Percentiles rank a stretch among this genome's conserved stretches.
phyloP scores from a whole-genome alignment of 495 filamentous ascomycete species.

The Aspergillus asperescens region DNA sequence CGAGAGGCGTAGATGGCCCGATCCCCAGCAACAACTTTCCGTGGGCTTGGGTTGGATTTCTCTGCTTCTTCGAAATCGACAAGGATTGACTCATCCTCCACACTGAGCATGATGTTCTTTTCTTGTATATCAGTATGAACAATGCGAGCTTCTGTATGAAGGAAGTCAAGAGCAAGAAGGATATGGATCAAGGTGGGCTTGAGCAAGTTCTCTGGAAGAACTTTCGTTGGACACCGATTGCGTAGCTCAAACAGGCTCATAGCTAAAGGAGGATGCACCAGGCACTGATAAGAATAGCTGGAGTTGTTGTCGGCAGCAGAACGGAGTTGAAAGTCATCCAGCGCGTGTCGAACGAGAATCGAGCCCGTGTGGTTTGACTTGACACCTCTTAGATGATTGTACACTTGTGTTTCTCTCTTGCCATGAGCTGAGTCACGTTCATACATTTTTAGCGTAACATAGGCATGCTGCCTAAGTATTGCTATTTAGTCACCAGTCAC shows the following conservation, averaged over 20 bases:
- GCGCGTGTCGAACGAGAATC: constrained; percentile 11
- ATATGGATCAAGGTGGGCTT: constrained; percentile 4
- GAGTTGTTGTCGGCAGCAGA: constrained; percentile 9
- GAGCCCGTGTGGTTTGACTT: constrained; percentile 15
- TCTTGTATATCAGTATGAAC: constrained; percentile 24
- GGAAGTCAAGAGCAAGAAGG: constrained; percentile 15
- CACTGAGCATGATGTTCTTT: constrained; percentile 24
- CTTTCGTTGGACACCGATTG: background rate
- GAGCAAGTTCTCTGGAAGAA: background rate
- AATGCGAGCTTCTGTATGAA: constrained; percentile 10
- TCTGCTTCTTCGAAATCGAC: constrained; percentile 25
- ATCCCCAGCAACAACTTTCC: constrained; percentile 16
- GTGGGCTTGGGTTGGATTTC: constrained; percentile 16
- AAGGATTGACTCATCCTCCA: constrained; percentile 31
- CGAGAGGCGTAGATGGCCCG: constrained; percentile 20
- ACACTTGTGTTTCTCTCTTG: constrained; percentile 15
- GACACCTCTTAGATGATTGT: constrained; percentile 14
- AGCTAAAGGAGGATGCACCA: constrained; percentile 27
- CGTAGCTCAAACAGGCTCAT: constrained; percentile 21
- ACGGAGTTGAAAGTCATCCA: constrained; percentile 22
- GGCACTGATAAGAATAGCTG: constrained; percentile 17
- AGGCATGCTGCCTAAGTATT: constrained; percentile 19
- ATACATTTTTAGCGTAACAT: constrained; percentile 14
- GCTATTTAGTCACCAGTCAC: background rate
- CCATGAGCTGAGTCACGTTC: constrained; percentile 9